Conservation (phyloP, 495 filamentous ascomycete genomes). For the Cercophora sp. region DNA sequence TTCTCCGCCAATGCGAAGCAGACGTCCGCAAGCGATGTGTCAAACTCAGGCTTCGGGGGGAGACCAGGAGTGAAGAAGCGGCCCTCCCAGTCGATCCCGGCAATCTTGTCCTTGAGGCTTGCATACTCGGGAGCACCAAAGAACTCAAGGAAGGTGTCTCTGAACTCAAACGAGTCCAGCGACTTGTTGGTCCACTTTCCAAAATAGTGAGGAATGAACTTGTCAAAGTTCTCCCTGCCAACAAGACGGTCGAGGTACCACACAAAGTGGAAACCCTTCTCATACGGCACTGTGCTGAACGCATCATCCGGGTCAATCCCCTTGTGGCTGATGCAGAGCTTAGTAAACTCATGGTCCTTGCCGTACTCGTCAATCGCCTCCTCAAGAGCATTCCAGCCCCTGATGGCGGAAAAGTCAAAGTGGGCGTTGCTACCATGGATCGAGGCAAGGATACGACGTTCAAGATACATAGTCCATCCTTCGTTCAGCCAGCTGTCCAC, state of each 20-base stretch:
- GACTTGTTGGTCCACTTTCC: conserved; percentile 73
- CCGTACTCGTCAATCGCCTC: conserved; percentile 77
- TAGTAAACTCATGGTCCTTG: conserved; percentile 84
- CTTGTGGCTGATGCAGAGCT: conserved; percentile 78
- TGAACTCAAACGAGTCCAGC: conserved; percentile 90
- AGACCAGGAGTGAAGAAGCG: conserved; percentile 83
- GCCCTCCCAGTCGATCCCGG: conserved; percentile 76
- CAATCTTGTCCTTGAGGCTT: conserved; percentile 60
- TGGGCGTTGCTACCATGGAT: conserved; percentile 71
- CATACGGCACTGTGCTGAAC: conserved; percentile 82
- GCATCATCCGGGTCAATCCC: conserved; percentile 93
- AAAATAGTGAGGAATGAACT: conserved; percentile 94
- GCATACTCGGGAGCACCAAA: conserved; percentile 62
- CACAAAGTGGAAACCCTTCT: conserved; percentile 59
- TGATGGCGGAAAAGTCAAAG: conserved; percentile 90
- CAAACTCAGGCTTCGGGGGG: conserved; percentile 85
- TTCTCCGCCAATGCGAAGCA: conserved; percentile 78
- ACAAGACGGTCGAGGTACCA: conserved; percentile 81
- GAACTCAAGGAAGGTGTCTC: conserved; percentile 77
- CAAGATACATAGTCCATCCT: conserved; percentile 92
- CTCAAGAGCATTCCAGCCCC: conserved; percentile 65
- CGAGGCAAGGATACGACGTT: conserved; percentile 66
- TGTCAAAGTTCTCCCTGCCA: conserved; percentile 82
- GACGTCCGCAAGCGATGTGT: conserved; percentile 79
- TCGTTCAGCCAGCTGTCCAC: conserved; percentile 76